A percentile compares a stretch with the other conserved stretches of the same genome.
Conservation (phyloP, 1,139 yeast species). For the Blastobotrys illinoisensis region DNA sequence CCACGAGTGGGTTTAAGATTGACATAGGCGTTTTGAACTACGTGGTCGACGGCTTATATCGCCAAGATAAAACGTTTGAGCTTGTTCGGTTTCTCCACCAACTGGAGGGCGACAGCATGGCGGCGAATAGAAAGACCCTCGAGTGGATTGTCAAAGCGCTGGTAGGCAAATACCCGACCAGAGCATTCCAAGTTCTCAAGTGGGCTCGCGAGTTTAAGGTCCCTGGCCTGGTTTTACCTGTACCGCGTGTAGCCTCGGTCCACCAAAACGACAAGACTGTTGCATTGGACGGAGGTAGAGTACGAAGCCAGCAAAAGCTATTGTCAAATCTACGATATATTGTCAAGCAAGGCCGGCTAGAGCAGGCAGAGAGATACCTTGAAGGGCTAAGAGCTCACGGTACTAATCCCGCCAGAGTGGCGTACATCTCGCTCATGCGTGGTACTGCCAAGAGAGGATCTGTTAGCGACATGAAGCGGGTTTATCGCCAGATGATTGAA, state of each 20-base stretch:
- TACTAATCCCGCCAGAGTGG: slow-evolving; percentile 15
- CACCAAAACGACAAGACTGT: background rate
- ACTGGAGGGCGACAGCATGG: background rate
- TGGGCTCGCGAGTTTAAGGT: background rate
- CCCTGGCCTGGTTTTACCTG: background rate
- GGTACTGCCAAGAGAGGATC: slow-evolving; percentile 12
- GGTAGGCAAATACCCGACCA: background rate
- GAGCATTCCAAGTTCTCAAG: background rate
- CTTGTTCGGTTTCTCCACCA: background rate
- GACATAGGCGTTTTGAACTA: slow-evolving; percentile 2
- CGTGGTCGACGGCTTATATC: slow-evolving; percentile 3
- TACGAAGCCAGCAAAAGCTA: background rate
- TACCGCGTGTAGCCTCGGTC: background rate
- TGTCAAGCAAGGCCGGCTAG: slow-evolving; percentile 8
- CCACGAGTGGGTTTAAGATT: slow-evolving; percentile 4
- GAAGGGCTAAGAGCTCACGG: slow-evolving; percentile 19
- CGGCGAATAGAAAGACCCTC: background rate
- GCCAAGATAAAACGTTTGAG: slow-evolving; percentile 4
- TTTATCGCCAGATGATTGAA: slow-evolving; percentile 13
- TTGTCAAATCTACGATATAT: background rate
- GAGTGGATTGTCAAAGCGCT: slow-evolving; percentile 5
- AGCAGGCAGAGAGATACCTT: slow-evolving; percentile 13
- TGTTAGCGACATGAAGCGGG: slow-evolving; percentile 10
- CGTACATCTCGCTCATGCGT: slow-evolving; percentile 16
- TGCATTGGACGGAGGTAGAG: background rate